Evolutionary conservation across 2,329 filamentous ascomycete species (phyloP).

Genomic region (Paecilomyces formosus): DNA sequence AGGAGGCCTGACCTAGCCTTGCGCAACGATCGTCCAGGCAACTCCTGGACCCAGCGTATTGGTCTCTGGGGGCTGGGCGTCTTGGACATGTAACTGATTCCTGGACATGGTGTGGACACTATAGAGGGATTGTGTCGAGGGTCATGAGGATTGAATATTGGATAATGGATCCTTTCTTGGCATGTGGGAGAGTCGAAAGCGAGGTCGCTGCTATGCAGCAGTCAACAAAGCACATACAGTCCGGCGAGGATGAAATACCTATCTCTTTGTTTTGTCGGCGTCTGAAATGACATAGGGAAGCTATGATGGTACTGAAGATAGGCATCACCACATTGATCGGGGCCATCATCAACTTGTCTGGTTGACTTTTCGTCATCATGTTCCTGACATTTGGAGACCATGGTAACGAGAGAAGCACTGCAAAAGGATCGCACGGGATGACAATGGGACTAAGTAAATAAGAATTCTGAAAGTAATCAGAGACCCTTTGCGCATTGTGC

Average conservation of each 20-base stretch:
- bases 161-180: slow-evolving; percentile 26
- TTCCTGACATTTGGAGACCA: background rate
- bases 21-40: slow-evolving; percentile 21
- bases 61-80: slow-evolving; percentile 11
- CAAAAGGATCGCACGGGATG: background rate
- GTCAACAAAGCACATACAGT: background rate
- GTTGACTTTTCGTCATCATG: background rate
- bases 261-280: background rate
- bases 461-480: background rate
- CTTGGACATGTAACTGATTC: slow-evolving; percentile 7
- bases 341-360: background rate
- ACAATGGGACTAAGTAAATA: background rate
- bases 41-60: slow-evolving; percentile 16
- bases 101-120: slow-evolving; percentile 5
- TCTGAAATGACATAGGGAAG: background rate
- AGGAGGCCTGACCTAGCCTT: slow-evolving; percentile 24
- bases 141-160: slow-evolving; percentile 27
- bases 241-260: background rate
- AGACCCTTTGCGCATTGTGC: background rate
- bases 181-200: slow-evolving; percentile 13
- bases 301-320: background rate
- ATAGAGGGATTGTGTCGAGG: slow-evolving; percentile 26
- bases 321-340: background rate
- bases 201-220: slow-evolving; percentile 5
- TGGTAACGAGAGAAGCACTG: background rate